A percentile compares a stretch with the other conserved stretches of the same genome.
phyloP scores from a whole-genome alignment of 2,329 filamentous ascomycete species.

The Botrytis cinerea region DNA sequence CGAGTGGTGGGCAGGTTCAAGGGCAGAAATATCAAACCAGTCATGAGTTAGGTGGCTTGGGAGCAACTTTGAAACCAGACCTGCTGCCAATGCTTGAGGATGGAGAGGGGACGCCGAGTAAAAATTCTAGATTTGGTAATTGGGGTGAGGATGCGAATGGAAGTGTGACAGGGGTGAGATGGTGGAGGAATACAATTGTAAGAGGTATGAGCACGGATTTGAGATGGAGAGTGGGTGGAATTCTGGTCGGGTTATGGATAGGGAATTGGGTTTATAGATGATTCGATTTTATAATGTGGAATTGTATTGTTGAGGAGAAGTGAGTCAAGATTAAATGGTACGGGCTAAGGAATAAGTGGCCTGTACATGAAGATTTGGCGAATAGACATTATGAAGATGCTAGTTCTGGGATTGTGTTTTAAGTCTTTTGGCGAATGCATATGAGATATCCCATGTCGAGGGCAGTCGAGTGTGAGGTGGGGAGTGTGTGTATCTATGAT shows the following conservation, averaged over 20 bases:
- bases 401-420: background rate
- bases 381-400: background rate
- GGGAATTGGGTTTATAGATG: slow-evolving; percentile 31
- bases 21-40: background rate
- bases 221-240: slow-evolving; percentile 26
- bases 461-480: background rate
- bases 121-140: slow-evolving; percentile 32
- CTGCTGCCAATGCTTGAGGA: slow-evolving; percentile 22
- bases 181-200: background rate
- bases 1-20: background rate
- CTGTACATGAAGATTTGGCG: background rate
- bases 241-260: slow-evolving; percentile 29
- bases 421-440: background rate
- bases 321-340: background rate
- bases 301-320: background rate
- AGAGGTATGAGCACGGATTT: slow-evolving; percentile 18
- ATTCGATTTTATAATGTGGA: background rate
- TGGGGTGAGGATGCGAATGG: slow-evolving; percentile 1
- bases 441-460: background rate
- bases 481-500: background rate
- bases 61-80: slow-evolving; percentile 5
- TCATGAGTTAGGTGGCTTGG: background rate
- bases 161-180: background rate
- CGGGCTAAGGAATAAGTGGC: background rate
- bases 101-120: slow-evolving; percentile 22